Base-by-base conservation (phyloP, 1,284 basidiomycete species). In the Somion occarium region DNA sequence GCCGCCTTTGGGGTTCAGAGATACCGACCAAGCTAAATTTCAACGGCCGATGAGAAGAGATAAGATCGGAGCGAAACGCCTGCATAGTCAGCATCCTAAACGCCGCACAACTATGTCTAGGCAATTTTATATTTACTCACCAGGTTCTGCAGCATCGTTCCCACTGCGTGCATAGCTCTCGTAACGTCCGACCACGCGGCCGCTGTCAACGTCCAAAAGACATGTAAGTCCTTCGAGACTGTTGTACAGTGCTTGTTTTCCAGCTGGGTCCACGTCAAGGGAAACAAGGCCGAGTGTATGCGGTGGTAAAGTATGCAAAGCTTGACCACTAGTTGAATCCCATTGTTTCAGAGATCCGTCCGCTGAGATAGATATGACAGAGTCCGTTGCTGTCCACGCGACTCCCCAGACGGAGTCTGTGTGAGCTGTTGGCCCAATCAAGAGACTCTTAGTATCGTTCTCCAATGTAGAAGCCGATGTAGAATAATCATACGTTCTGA, bases 361-460 rank as follows among this genome's bases (percentile, higher is more conserved):
- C 1, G 87, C 86, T 9, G 86, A 88, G 24, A 82, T 74, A 2
- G 85, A 88, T 38, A 91, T 64, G 2, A 80, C 75, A 54, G 91
- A 85, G 38, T 79, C 75, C 0, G 62, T 56, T 11, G 74, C 62
- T 0, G 88, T 87, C 89, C 90, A 95, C 24, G 77, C 71, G 12
- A 88, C 71, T 53, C 83, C 89, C 82, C 91, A 93, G 47, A 93
- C 75, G 43, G 90, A 83, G 67, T 93, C 91, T 48, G 73, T 71
- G 66, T 93, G 91, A n/a, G 85, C 89, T 91, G 70, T 39, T 58
- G 58, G 45, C 38, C 24, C 54, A 44, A 42, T 50, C 41, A 15
- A 34, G 7, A 7, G 15, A 34, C 7, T 15, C 15, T 15, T 7
- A 15, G 7, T 15, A 39, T 27, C 13, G 24, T 46, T 43, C 38